Conservation (phyloP, 1,284 basidiomycete species). For the Cutaneotrichosporon cavernicola region DNA sequence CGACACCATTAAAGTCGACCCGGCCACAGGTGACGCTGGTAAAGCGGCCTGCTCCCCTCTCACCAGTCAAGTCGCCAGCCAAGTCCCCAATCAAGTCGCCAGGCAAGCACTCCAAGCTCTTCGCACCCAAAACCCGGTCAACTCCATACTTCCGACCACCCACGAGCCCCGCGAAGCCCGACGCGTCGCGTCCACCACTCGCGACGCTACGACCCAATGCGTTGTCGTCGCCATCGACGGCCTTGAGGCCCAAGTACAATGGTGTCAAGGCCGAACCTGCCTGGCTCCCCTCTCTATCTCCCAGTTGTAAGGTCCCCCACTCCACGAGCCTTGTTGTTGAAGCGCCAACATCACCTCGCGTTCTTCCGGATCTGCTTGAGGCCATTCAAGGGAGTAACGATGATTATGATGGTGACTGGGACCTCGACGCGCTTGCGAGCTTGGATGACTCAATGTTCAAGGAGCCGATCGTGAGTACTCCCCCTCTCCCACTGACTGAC, state of each 20-base stretch:
- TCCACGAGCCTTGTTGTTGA: neutral
- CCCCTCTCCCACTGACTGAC: constrained; percentile 8
- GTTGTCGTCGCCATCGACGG: neutral
- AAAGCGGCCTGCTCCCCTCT: neutral
- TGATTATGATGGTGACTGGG: constrained; percentile 43
- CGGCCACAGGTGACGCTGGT: neutral
- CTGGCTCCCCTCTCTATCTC: neutral
- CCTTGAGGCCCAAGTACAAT: neutral
- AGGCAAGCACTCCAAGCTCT: neutral
- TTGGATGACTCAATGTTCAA: constrained; percentile 36
- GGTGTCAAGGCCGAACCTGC: neutral
- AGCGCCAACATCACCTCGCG: neutral
- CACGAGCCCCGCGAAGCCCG: neutral
- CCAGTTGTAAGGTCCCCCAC: neutral
- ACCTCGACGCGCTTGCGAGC: constrained; percentile 37
- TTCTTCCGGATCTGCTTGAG: neutral
- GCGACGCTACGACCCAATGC: neutral
- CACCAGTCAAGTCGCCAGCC: neutral
- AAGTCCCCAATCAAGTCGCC: neutral
- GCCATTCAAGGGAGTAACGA: constrained; percentile 1
- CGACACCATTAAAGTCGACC: neutral
- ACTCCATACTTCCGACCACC: neutral
- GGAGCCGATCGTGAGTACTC: constrained; percentile 20
- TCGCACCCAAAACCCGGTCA: neutral
- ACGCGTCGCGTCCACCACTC: neutral